Percentiles rank a stretch among this genome's conserved stretches.
phyloP scores from a whole-genome alignment of 768 basidiomycete genomes.

The Lanmaoa rubissima region DNA sequence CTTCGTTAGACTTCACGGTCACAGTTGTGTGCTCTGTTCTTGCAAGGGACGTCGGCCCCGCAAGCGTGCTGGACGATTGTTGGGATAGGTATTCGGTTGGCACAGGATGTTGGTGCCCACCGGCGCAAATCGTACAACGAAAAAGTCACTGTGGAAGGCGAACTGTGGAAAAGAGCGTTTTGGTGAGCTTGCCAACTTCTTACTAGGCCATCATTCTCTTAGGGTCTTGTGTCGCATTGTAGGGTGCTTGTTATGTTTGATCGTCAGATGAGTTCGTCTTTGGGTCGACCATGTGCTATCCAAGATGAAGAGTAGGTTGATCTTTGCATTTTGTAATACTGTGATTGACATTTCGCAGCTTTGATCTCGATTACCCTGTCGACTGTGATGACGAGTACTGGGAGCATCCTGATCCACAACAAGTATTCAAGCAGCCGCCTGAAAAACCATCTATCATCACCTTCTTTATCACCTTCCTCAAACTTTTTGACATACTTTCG shows the following conservation, averaged over 20 bases:
- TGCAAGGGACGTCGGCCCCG: conserved; percentile 57
- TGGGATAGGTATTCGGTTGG: conserved; percentile 56
- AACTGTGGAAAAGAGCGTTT: conserved; percentile 59
- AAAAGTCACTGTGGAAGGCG: conserved; percentile 45
- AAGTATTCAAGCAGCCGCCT: conserved; percentile 60
- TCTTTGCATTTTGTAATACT: neutral
- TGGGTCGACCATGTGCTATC: conserved; percentile 66
- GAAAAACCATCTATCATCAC: conserved; percentile 54
- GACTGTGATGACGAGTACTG: conserved; percentile 73
- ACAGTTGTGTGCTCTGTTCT: conserved; percentile 53
- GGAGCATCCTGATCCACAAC: conserved; percentile 46
- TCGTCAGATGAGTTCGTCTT: conserved; percentile 39
- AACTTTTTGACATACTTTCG: conserved; percentile 60
- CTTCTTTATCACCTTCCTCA: conserved; percentile 52
- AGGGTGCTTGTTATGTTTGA: conserved; percentile 34
- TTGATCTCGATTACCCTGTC: conserved; percentile 58
- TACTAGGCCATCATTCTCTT: neutral
- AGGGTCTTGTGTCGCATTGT: neutral
- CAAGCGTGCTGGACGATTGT: conserved; percentile 68
- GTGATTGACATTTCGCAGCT: conserved; percentile 36
- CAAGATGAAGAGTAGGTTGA: conserved; percentile 66
- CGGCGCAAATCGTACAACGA: conserved; percentile 34
- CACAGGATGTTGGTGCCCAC: conserved; percentile 61
- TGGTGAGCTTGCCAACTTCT: conserved; percentile 30
- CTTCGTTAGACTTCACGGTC: neutral